A percentile compares a stretch with the other conserved stretches of the same genome.
These are phyloP conservation scores for Colletotrichum sojae DNA, from an alignment of 2,329 filamentous ascomycete genomes.

Conservation along the genomic window DNA sequence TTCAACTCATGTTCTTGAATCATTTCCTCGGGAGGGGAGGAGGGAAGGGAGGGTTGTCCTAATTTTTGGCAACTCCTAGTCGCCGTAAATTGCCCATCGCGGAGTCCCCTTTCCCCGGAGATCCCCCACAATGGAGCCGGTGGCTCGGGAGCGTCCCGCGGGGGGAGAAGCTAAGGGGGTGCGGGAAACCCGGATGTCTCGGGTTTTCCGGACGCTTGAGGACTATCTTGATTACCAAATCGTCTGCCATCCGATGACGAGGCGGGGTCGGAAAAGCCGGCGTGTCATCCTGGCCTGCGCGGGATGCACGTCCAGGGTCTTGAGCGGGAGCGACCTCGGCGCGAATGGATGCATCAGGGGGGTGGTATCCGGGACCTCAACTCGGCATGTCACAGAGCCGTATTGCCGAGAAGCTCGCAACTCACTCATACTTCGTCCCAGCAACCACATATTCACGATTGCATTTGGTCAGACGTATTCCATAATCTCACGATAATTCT, in stretches of 20 bases:
- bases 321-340: conserved; percentile 15
- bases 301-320: background rate
- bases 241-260: background rate
- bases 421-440: background rate
- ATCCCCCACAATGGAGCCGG: conserved; percentile 33
- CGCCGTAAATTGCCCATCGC: background rate
- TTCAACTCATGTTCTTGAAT: conserved; percentile 30
- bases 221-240: background rate
- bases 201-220: conserved; percentile 15
- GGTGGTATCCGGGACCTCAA: background rate
- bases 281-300: background rate
- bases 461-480: too few species aligned
- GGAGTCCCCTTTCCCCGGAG: conserved; percentile 26
- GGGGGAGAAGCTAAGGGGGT: conserved; percentile 8
- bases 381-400: background rate
- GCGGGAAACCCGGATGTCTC: conserved; percentile 13
- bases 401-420: too few species aligned
- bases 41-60: background rate
- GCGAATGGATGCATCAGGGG: conserved; percentile 7
- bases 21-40: background rate
- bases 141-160: conserved; percentile 20
- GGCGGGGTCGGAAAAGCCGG: conserved; percentile 27
- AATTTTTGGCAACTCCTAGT: conserved; percentile 15
- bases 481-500: too few species aligned
- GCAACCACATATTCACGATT: too few species aligned